Conservation (phyloP, 192 early-diverging fungal species). For the Helicostylum pulchrum region DNA sequence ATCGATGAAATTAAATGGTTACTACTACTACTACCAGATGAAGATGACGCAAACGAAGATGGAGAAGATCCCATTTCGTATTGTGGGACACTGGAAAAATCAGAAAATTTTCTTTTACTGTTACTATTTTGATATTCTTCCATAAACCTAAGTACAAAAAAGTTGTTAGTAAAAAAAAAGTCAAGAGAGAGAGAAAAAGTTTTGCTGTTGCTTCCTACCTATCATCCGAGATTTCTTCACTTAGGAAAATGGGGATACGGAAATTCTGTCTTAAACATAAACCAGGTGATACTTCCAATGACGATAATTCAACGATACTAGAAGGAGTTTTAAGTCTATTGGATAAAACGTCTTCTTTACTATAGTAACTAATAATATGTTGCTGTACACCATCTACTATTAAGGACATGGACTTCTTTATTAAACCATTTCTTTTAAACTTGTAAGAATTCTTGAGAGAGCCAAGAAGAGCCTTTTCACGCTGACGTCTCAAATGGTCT, state of each 20-base stretch:
- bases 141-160: no score
- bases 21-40: not conserved
- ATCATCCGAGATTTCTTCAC: constrained; percentile 13
- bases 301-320: constrained; percentile 39
- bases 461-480: constrained; percentile 50
- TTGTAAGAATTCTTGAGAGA: constrained; percentile 51
- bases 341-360: constrained; percentile 53
- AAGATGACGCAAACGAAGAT: not conserved
- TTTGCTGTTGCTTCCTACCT: not conserved
- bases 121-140: constrained; percentile 2
- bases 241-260: constrained; percentile 41
- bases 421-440: constrained; percentile 60
- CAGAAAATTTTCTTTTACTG: constrained; percentile 14
- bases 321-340: constrained; percentile 49
- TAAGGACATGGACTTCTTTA: constrained; percentile 81
- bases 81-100: not conserved
- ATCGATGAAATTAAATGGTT: no score
- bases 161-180: no score
- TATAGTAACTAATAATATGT: constrained; percentile 56
- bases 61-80: not conserved
- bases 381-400: constrained; percentile 57
- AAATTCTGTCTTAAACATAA: constrained; percentile 55
- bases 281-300: constrained; percentile 52
- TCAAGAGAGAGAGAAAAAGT: no score
- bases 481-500: constrained; percentile 24